Evolutionary conservation across 495 filamentous ascomycete species (phyloP).

Genomic region (Aspergillus coremiiformis): DNA sequence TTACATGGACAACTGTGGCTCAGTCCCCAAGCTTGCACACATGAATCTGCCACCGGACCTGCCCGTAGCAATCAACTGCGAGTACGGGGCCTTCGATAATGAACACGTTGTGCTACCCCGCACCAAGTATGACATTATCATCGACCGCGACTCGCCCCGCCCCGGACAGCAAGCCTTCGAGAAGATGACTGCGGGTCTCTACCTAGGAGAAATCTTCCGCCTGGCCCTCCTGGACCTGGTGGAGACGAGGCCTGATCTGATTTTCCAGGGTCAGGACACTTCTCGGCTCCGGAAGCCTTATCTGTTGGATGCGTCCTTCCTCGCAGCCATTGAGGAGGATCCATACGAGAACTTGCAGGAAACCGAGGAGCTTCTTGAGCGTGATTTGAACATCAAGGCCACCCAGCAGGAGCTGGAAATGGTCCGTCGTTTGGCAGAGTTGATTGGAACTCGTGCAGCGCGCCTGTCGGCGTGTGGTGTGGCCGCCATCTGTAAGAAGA

Average conservation of each 20-base stretch:
- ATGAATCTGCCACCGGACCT: constrained; percentile 83
- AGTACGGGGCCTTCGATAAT: constrained; percentile 98
- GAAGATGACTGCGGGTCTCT: constrained; percentile 96
- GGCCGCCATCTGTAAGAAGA: constrained; percentile 93
- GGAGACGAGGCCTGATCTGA: constrained; percentile 62
- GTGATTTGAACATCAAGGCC: constrained; percentile 59
- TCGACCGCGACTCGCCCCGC: constrained; percentile 88
- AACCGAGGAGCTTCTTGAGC: constrained; percentile 70
- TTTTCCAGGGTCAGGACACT: constrained; percentile 81
- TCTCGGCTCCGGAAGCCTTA: constrained; percentile 72
- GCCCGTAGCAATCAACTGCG: constrained; percentile 97
- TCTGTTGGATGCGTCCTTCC: constrained; percentile 83
- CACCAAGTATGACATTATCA: constrained; percentile 73
- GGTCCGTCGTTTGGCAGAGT: constrained; percentile 76
- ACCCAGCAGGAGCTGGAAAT: constrained; percentile 75
- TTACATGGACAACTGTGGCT: constrained; percentile 91
- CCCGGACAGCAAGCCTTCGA: constrained; percentile 95
- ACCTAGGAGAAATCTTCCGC: constrained; percentile 92
- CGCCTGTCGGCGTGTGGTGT: constrained; percentile 90
- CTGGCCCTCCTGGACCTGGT: constrained; percentile 80
- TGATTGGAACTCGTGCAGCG: constrained; percentile 91
- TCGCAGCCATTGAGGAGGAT: constrained; percentile 93
- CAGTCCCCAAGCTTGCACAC: constrained; percentile 88
- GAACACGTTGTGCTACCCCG: constrained; percentile 87
- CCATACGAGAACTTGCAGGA: constrained; percentile 90